phyloP scores from a whole-genome alignment of 2,329 filamentous ascomycete species.

The Trichoderma polysporum region DNA sequence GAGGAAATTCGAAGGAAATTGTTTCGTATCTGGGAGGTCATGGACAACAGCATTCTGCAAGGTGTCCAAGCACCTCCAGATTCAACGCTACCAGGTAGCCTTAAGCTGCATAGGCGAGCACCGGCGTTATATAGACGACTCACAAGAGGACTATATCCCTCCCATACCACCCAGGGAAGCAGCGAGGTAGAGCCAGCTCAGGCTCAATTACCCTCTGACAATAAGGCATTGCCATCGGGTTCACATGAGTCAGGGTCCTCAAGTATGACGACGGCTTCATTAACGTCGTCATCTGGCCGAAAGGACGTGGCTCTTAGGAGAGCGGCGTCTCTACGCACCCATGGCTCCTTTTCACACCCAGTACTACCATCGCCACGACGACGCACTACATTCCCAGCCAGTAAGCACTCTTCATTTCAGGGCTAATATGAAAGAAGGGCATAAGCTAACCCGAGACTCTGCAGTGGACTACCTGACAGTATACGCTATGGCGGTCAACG shows the following conservation, averaged over 20 bases:
- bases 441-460: background rate
- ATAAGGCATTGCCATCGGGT: background rate
- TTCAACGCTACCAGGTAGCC: constrained; percentile 5
- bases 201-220: background rate
- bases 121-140: constrained; percentile 13
- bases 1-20: constrained; percentile 11
- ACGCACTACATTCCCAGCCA: constrained; percentile 12
- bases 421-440: background rate
- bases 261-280: background rate
- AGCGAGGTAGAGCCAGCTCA: background rate
- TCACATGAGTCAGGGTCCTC: background rate
- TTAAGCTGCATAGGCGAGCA: constrained; percentile 10
- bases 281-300: background rate
- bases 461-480: constrained; percentile 11
- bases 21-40: constrained; percentile 17
- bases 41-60: constrained; percentile 14
- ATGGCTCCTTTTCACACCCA: constrained; percentile 15
- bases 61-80: constrained; percentile 15
- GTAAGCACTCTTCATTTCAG: background rate
- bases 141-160: constrained; percentile 15
- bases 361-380: constrained; percentile 9
- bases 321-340: background rate
- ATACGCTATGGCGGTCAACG: constrained; percentile 18
- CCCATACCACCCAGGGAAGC: background rate
- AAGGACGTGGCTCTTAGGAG: constrained; percentile 2